Evolutionary conservation across 768 basidiomycete genomes (phyloP).

Genomic region (Phlebiopsis flavidoalba): DNA sequence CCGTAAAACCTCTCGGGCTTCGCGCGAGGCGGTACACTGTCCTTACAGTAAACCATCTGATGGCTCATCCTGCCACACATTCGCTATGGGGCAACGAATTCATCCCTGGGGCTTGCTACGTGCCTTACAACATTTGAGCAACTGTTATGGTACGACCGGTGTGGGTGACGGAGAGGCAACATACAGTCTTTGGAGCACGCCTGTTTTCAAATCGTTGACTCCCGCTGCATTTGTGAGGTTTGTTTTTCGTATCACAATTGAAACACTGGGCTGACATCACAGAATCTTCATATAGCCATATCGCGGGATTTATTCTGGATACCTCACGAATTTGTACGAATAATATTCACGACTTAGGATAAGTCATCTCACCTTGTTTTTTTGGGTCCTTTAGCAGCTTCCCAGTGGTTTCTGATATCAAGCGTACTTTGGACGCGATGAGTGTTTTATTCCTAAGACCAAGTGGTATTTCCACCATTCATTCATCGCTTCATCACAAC

Average conservation of each 20-base stretch:
- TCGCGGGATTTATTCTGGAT: constrained; percentile 74
- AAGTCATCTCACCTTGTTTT: background rate
- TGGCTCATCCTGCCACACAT: constrained; percentile 45
- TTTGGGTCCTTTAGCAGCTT: constrained; percentile 35
- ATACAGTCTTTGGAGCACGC: constrained; percentile 52
- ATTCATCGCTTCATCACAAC: background rate
- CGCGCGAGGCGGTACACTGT: constrained; percentile 54
- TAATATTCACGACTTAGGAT: background rate
- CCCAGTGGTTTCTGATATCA: constrained; percentile 56
- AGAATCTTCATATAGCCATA: constrained; percentile 41
- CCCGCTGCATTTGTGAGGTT: constrained; percentile 61
- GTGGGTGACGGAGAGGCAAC: constrained; percentile 23
- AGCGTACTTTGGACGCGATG: constrained; percentile 72
- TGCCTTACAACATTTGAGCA: constrained; percentile 65
- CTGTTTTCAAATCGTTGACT: constrained; percentile 52
- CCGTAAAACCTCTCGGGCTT: constrained; percentile 39
- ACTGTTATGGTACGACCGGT: constrained; percentile 59
- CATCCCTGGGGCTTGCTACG: constrained; percentile 62
- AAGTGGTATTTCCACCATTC: constrained; percentile 26
- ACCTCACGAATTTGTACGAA: constrained; percentile 55
- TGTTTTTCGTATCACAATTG: background rate
- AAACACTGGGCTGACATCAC: background rate
- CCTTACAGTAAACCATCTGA: constrained; percentile 48
- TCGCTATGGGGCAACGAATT: constrained; percentile 54
- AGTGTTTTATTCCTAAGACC: too few relatives aligned